These are phyloP conservation scores for Tylopilus vinaceipallidus DNA, from an alignment of 768 basidiomycete species.

Conservation along the genomic window DNA sequence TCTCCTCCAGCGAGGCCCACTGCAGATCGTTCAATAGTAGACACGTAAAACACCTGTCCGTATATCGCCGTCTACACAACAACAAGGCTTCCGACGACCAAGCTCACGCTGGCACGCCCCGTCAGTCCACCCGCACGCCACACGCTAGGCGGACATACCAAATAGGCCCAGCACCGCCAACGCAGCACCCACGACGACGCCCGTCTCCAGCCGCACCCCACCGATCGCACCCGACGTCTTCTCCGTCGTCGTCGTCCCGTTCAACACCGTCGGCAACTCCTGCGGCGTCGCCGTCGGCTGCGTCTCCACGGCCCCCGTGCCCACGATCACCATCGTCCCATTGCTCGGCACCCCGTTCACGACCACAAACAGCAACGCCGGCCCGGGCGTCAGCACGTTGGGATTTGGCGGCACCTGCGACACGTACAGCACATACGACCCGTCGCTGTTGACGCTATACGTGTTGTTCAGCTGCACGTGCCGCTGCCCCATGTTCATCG, in stretches of 20 bases:
- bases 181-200: background rate
- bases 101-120: no score
- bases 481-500: constrained; percentile 88
- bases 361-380: constrained; percentile 78
- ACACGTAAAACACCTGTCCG: no score
- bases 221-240: background rate
- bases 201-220: background rate
- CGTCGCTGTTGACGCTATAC: constrained; percentile 76
- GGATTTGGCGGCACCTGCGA: constrained; percentile 82
- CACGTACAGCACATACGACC: constrained; percentile 75
- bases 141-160: no score
- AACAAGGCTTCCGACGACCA: no score
- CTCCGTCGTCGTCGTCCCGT: constrained; percentile 20
- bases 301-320: constrained; percentile 70
- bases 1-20: no score
- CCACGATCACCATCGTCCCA: constrained; percentile 74
- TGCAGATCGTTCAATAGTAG: no score
- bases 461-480: constrained; percentile 81
- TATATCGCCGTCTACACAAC: no score
- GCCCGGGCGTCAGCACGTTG: constrained; percentile 87
- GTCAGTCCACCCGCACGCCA: no score
- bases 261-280: constrained; percentile 39
- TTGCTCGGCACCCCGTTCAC: constrained; percentile 83
- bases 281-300: constrained; percentile 53
- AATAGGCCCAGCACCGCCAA: constrained; percentile 1